Conservation (phyloP, 805 yeast species). For the Lipomyces anomalus region DNA sequence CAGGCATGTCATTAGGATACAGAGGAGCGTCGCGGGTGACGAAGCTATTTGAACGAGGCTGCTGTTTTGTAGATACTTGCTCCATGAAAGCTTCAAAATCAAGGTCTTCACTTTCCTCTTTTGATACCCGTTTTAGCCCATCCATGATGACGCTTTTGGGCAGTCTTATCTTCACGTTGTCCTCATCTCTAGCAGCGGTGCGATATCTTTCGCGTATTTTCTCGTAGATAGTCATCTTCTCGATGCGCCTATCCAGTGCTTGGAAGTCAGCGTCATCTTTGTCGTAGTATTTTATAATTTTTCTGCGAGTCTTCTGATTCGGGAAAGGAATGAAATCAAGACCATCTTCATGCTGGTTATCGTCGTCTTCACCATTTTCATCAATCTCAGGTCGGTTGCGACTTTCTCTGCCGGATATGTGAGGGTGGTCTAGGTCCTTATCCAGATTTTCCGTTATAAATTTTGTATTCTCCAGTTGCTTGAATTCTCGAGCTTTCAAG, state of each 20-base stretch:
- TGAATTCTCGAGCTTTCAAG: not conserved
- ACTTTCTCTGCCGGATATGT: no score
- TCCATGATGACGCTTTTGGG: constrained; percentile 6
- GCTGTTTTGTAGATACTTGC: no score
- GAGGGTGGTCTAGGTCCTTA: not conserved
- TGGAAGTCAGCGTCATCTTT: constrained; percentile 10
- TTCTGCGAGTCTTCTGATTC: not conserved
- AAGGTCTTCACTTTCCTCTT: constrained; percentile 4
- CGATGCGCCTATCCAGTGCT: constrained; percentile 16
- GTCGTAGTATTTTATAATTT: constrained; percentile 2
- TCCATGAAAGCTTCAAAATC: no score
- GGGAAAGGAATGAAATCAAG: not conserved
- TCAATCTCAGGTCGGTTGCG: not conserved
- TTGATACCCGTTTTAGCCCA: constrained; percentile 16
- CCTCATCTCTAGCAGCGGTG: not conserved
- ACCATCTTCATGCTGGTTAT: not conserved
- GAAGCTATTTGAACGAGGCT: no score
- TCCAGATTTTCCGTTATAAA: no score
- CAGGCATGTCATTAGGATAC: no score
- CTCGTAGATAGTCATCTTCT: constrained; percentile 10
- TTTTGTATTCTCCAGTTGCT: no score
- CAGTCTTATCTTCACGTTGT: not conserved
- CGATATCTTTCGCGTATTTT: constrained; percentile 13
- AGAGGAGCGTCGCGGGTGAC: no score
- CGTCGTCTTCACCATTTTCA: not conserved